A percentile compares a stretch with the other conserved stretches of the same genome.
Conservation (phyloP, 192 early-diverging fungal genomes). For the Thamnidium elegans region DNA sequence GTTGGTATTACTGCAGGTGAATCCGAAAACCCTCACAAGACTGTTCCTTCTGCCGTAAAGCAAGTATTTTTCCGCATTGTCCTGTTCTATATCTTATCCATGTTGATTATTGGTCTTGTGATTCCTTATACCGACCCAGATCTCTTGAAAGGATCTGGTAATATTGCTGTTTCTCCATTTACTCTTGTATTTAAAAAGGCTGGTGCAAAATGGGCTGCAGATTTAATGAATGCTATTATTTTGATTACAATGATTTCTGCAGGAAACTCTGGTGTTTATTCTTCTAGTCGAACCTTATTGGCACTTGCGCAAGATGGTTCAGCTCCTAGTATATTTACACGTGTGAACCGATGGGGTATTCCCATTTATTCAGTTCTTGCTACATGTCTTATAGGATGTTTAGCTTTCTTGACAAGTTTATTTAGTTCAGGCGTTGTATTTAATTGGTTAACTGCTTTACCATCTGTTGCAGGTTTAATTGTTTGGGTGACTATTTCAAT, state of each 20-base stretch:
- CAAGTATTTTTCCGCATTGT: slow-evolving; percentile 79
- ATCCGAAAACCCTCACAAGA: slow-evolving; percentile 76
- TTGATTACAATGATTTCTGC: slow-evolving; percentile 66
- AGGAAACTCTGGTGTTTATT: slow-evolving; percentile 85
- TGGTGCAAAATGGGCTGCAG: slow-evolving; percentile 55
- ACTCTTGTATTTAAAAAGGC: slow-evolving; percentile 61
- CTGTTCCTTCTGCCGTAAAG: slow-evolving; percentile 65
- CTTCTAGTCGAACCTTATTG: slow-evolving; percentile 73
- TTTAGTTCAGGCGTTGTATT: slow-evolving; percentile 68
- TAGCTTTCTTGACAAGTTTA: slow-evolving; percentile 58
- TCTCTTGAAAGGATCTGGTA: slow-evolving; percentile 52
- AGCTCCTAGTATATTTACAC: slow-evolving; percentile 62
- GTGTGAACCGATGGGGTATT: slow-evolving; percentile 62
- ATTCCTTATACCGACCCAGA: slow-evolving; percentile 62
- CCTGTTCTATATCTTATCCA: slow-evolving; percentile 78
- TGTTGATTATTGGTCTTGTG: slow-evolving; percentile 80
- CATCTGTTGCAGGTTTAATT: slow-evolving; percentile 74
- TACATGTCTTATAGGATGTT: slow-evolving; percentile 59
- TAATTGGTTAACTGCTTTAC: slow-evolving; percentile 56
- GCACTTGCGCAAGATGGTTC: slow-evolving; percentile 71
- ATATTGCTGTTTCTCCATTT: slow-evolving; percentile 62
- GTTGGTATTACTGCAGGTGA: slow-evolving; percentile 88
- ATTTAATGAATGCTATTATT: slow-evolving; percentile 70
- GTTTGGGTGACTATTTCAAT: slow-evolving; percentile 81
- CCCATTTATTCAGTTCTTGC: slow-evolving; percentile 58